A percentile compares a stretch with the other conserved stretches of the same genome.
Conservation (phyloP, 495 filamentous ascomycete genomes). For the Thozetella sp. region DNA sequence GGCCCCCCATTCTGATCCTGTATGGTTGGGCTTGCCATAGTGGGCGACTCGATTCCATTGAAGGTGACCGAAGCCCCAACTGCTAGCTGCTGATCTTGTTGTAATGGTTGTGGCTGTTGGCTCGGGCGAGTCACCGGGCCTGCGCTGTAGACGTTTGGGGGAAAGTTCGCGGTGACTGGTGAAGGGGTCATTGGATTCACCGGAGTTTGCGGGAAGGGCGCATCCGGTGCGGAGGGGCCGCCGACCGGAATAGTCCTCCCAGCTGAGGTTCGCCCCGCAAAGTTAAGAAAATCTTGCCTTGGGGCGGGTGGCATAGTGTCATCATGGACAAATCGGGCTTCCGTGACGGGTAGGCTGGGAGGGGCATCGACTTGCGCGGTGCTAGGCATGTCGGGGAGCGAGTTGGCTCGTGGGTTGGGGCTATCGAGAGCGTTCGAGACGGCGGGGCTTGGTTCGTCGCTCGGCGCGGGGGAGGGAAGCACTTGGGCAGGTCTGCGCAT, state of each 20-base stretch:
- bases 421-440: conserved; percentile 25
- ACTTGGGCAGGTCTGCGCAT: conserved; percentile 23
- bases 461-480: conserved; percentile 58
- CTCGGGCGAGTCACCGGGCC: not conserved
- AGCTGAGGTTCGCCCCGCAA: too few species aligned
- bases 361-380: conserved; percentile 8
- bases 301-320: not conserved
- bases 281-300: not conserved
- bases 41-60: not conserved
- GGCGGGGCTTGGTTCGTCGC: conserved; percentile 51
- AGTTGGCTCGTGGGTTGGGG: conserved; percentile 16
- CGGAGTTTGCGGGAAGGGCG: too few species aligned
- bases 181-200: conserved; percentile 5
- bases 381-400: conserved; percentile 13
- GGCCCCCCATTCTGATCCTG: not conserved
- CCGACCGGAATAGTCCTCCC: too few species aligned
- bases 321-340: conserved; percentile 25
- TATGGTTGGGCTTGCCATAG: not conserved
- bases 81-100: not conserved
- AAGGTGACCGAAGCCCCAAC: not conserved
- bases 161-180: not conserved
- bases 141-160: not conserved
- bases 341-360: conserved; percentile 13
- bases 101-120: not conserved
- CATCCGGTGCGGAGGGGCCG: too few species aligned